These are phyloP conservation scores for Penicillium sp. DNA, from an alignment of 2,329 filamentous ascomycete genomes.

Conservation along the genomic window DNA sequence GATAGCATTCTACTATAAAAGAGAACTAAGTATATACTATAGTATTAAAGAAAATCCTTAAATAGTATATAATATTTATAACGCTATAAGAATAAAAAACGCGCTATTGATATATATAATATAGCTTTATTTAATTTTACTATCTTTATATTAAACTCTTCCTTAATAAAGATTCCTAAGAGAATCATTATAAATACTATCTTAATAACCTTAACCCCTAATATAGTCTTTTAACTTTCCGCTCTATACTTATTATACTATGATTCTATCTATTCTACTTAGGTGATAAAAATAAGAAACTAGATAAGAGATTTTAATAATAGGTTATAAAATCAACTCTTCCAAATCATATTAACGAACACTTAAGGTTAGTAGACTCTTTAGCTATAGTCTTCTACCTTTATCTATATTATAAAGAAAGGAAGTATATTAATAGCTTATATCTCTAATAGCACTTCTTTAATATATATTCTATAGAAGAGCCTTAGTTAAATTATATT, in stretches of 20 bases:
- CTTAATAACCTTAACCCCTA: slow-evolving; percentile 1
- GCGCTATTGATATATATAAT: slow-evolving; percentile 8
- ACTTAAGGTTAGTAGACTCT: not conserved
- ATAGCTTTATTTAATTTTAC: slow-evolving; percentile 13
- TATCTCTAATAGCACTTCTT: not conserved
- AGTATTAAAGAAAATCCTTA: slow-evolving; percentile 9
- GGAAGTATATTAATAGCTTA: not conserved
- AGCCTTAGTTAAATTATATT: not conserved
- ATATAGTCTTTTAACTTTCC: slow-evolving; percentile 13
- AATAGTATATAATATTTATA: slow-evolving; percentile 9
- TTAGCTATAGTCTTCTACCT: not conserved
- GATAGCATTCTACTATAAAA: not conserved
- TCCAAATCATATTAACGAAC: slow-evolving; percentile 2
- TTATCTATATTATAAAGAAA: not conserved
- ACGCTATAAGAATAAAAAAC: slow-evolving; percentile 16
- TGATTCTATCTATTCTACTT: slow-evolving; percentile 13
- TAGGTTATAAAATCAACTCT: slow-evolving; percentile 15
- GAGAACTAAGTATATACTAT: slow-evolving; percentile 16
- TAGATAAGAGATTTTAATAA: slow-evolving; percentile 13
- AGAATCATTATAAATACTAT: slow-evolving; percentile 3
- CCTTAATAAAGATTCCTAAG: not conserved
- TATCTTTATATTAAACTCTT: slow-evolving; percentile 10
- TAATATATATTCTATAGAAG: not conserved
- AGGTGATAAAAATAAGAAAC: slow-evolving; percentile 1
- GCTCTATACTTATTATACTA: slow-evolving; percentile 11